These are phyloP conservation scores for Fusarium pseudoanthophilum DNA, from an alignment of 2,329 filamentous ascomycete genomes.

Conservation along the genomic window DNA sequence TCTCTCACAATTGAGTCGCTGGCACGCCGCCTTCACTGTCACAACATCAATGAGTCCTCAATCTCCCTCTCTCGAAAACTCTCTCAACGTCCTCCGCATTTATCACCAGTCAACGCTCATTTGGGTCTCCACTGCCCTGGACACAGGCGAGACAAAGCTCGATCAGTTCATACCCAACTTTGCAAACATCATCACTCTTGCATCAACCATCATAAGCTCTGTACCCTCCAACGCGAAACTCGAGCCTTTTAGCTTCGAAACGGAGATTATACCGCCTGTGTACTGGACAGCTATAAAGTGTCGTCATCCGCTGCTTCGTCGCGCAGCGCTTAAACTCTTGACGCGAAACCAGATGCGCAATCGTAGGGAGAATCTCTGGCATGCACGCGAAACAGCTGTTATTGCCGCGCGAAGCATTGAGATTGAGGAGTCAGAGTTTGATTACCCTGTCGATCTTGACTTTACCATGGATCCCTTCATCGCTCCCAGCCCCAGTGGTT, in stretches of 20 bases:
- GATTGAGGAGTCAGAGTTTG: slow-evolving; percentile 47
- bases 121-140: slow-evolving; percentile 49
- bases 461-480: background rate
- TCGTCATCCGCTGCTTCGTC: slow-evolving; percentile 54
- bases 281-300: slow-evolving; percentile 56
- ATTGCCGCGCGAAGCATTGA: slow-evolving; percentile 51
- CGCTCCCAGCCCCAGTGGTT: background rate
- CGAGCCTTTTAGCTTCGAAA: slow-evolving; percentile 55
- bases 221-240: slow-evolving; percentile 18
- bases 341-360: slow-evolving; percentile 46
- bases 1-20: slow-evolving; percentile 44
- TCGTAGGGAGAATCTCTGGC: slow-evolving; percentile 55
- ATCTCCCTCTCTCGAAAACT: slow-evolving; percentile 15
- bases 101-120: slow-evolving; percentile 51
- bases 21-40: slow-evolving; percentile 48
- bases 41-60: slow-evolving; percentile 41
- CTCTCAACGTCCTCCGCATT: slow-evolving; percentile 49
- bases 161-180: slow-evolving; percentile 52
- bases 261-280: slow-evolving; percentile 54
- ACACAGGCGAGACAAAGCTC: slow-evolving; percentile 47
- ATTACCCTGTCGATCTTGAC: background rate
- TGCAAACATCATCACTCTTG: slow-evolving; percentile 51
- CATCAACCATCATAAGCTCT: slow-evolving; percentile 44
- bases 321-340: slow-evolving; percentile 52
- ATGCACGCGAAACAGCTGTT: slow-evolving; percentile 46